Evolutionary conservation across 2,329 filamentous ascomycete genomes (phyloP), one percentile per base, ranked within the genome.

Genomic region (Stachybotrys chlorohalonatus): DNA sequence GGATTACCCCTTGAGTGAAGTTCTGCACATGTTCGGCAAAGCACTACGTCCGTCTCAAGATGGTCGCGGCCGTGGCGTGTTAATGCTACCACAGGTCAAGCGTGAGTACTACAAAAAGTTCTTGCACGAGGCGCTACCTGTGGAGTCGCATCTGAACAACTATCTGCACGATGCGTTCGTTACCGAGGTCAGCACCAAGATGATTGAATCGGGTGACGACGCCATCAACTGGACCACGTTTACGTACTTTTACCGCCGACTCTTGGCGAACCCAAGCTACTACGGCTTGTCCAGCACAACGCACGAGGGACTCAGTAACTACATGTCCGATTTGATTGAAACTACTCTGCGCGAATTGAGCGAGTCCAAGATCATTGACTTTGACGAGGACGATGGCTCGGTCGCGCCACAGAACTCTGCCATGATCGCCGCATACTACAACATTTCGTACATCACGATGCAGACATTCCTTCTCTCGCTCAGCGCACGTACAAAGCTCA

Each of bases 81-180:
- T 99, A 49, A 97, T 99, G 94, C 84, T 96, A 11, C 91, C 93
- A 3, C 86, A 89, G 16, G 90, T 95, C 51, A 96, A 95, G 79
- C 86, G 94, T 45, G 92, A 96, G 59, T 99, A 96, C 73, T 99
- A 97, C 81, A 95, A 94, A 75, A 99, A 99, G 73, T 99, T 99
- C 77, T 75, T 99, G 60, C 93, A 94, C 63, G 95, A 99, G 70
- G 94, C 94, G 17, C 77, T 99, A 47, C 94, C 94, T 1, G 90
- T 99, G 30, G 94, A 99, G 74, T 96, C 90, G 60, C 91, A 96
- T 68, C 79, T 99, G 36, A 89, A 95, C 67, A 85, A 89, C 54
- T 96, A 91, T 70, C 79, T 99, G 39, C 90, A 95, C 63, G 95
- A 99, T 72, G 92, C 91, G 1, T 97, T 99, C 63, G 93, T 99